These are phyloP conservation scores for Carex myosuroides DNA, from an alignment of 176 grass and related monocot genomes.

Conservation along the genomic window DNA sequence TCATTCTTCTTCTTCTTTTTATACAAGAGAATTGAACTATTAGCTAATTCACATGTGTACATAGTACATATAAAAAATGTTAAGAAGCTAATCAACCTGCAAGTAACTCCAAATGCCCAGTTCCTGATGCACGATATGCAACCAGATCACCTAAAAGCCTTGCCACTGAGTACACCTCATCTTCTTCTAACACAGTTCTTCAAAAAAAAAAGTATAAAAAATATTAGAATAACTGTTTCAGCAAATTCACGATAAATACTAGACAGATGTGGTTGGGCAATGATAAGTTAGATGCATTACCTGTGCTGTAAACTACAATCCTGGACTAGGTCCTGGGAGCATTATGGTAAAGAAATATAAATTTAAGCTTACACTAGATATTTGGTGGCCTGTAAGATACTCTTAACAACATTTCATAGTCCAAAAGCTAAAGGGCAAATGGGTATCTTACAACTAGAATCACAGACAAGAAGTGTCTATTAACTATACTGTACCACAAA, in stretches of 20 bases:
- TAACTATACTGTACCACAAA: neutral
- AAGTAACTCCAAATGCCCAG: slow-evolving; percentile 90
- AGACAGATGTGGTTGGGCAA: neutral
- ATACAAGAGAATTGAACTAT: neutral
- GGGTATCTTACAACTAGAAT: neutral
- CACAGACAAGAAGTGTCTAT: neutral
- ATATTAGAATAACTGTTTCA: slow-evolving; percentile 17
- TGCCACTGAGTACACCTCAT: slow-evolving; percentile 93
- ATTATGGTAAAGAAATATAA: neutral
- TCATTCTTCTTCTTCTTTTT: neutral
- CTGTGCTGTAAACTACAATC: neutral
- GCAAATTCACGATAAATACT: slow-evolving; percentile 12
- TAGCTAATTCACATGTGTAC: neutral
- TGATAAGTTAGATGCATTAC: neutral
- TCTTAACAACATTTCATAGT: neutral
- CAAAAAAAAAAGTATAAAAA: slow-evolving; percentile 15
- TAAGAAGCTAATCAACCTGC: slow-evolving; percentile 45
- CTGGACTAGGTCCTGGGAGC: neutral
- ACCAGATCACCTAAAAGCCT: slow-evolving; percentile 93
- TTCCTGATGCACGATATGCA: slow-evolving; percentile 98
- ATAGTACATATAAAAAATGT: slow-evolving; percentile 8
- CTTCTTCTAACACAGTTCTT: slow-evolving; percentile 90
- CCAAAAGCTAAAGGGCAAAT: neutral
- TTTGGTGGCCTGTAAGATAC: neutral
- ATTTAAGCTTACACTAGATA: neutral